Base-by-base conservation (phyloP, 2,329 filamentous ascomycete genomes). In the Phialophora tarda region DNA sequence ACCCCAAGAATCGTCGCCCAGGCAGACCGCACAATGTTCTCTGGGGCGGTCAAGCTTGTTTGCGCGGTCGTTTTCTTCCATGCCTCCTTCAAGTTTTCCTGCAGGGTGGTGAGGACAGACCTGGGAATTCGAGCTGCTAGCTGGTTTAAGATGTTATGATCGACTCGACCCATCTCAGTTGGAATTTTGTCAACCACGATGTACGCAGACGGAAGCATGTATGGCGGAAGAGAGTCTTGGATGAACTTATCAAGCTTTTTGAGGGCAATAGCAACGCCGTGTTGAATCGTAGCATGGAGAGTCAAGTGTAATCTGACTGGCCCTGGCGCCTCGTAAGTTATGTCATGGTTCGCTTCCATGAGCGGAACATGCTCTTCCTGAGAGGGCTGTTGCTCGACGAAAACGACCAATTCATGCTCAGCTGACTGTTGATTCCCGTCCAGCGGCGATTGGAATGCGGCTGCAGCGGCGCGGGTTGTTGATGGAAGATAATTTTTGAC, bases 171-270 rank as follows among this genome's bases (percentile, higher is more conserved):
- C 10, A 28, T 74, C 74, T 30, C 56, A 1, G 56, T 47, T 14
- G 56, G 56, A 23, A 59, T 44, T 28, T 28, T 59, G 21, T 81
- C 76, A 28, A 83, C 68, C 8, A 80, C 72, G 7, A 83, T 68
- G 62, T 82, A 84, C 0, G 76, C 73, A 47, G 75, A 79, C 0
- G 82, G 82, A n/a, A 82, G 73, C 78, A 83, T 81, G 66, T 82
- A 82, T 3, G 78, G 77, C 2, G 82, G 80, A n/a, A 84, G 75
- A 24, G 82, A 78, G 32, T 75, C 73, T 57, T 78, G 76, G 23
- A 82, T 75, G 32, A 71, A 78, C 62, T 78, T 80, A 71, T 82
- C 76, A 4, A 83, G 74, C 34, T 76, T 78, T 60, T 21, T 34
- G 5, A 82, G 68, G 10, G 75, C 74, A 4, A 71, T 59, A 21